Conservation (phyloP, 176 grass and related monocot species). For the Raddia distichophylla region DNA sequence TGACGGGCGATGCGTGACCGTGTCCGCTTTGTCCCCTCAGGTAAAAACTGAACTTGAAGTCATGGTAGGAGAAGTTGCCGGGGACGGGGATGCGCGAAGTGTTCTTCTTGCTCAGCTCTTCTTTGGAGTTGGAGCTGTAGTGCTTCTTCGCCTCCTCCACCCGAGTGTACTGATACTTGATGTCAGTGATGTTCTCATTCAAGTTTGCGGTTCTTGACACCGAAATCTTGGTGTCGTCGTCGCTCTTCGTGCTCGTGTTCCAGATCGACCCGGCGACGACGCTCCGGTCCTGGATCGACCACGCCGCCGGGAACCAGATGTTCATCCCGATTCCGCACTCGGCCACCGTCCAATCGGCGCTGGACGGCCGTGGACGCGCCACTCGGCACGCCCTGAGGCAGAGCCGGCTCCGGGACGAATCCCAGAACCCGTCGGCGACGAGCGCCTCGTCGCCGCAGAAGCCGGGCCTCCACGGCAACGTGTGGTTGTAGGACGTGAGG, state of each 20-base stretch:
- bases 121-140: not conserved
- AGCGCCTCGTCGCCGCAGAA: conserved; percentile 32
- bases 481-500: not conserved
- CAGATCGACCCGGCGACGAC: conserved; percentile 45
- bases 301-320: conserved; percentile 69
- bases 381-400: conserved; percentile 59
- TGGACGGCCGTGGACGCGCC: not conserved
- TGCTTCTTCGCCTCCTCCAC: conserved; percentile 33
- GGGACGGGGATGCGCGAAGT: conserved; percentile 9
- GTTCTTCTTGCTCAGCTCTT: not conserved
- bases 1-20: conserved; percentile 31
- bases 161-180: conserved; percentile 54
- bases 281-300: conserved; percentile 55
- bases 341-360: not conserved
- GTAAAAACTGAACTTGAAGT: conserved; percentile 43
- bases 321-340: conserved; percentile 61
- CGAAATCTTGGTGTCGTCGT: not conserved
- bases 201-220: conserved; percentile 25
- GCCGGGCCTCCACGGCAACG: not conserved
- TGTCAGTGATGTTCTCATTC: conserved; percentile 24
- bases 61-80: conserved; percentile 28
- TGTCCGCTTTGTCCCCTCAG: not conserved
- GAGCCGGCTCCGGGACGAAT: conserved; percentile 13
- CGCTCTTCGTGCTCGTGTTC: conserved; percentile 21
- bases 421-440: conserved; percentile 70